Evolutionary conservation across 2,329 filamentous ascomycete species (phyloP).

Genomic region (Cytospora piceicola): DNA sequence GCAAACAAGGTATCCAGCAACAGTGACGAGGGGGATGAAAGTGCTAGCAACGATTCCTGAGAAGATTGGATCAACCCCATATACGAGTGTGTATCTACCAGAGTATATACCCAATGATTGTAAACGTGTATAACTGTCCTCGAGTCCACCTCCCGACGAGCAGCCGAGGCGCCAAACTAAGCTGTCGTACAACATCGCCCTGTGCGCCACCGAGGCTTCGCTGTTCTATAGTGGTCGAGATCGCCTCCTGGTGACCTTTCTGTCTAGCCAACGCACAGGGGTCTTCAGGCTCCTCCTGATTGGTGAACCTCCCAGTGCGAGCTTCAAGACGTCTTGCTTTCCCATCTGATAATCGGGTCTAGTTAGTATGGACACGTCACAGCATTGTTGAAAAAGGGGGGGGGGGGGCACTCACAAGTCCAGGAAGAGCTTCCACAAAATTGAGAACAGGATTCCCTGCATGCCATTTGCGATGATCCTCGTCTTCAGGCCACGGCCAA

Average conservation of each 20-base stretch:
- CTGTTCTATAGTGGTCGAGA: not conserved
- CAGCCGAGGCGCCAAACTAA: not conserved
- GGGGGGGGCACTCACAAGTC: constrained; percentile 53
- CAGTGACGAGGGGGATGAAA: not conserved
- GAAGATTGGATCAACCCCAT: not conserved
- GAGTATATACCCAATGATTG: not conserved
- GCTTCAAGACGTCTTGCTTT: constrained; percentile 15
- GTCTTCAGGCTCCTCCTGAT: no score
- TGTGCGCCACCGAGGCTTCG: not conserved
- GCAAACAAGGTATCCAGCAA: not conserved
- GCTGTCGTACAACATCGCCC: not conserved
- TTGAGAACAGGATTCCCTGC: constrained; percentile 52
- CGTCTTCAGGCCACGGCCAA: constrained; percentile 52
- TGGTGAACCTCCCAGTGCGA: not conserved
- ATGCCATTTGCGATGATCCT: constrained; percentile 53
- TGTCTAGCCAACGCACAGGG: not conserved
- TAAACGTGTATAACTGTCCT: not conserved
- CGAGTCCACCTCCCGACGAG: not conserved
- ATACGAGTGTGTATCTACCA: not conserved
- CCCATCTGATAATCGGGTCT: constrained; percentile 14
- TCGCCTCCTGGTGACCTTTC: not conserved
- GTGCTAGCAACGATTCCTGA: not conserved
- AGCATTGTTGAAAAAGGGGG: no score
- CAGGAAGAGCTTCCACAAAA: constrained; percentile 54
- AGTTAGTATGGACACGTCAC: not conserved